phyloP scores from a whole-genome alignment of 1,139 yeast genomes.

The Debaryomyces fabryi region DNA sequence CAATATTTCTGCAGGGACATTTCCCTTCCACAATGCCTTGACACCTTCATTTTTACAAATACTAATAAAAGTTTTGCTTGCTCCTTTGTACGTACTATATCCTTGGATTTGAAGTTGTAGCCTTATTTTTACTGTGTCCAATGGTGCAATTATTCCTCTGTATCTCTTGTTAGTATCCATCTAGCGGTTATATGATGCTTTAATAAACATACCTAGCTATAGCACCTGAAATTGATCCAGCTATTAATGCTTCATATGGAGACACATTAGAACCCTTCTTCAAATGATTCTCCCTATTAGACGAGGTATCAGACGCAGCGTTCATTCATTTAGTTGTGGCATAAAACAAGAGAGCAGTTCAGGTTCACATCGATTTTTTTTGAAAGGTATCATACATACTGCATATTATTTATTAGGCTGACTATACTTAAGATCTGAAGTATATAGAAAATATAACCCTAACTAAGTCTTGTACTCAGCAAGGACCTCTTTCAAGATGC shows the following conservation, averaged over 20 bases:
- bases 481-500: constrained; percentile 40
- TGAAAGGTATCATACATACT: not conserved
- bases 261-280: constrained; percentile 52
- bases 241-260: constrained; percentile 49
- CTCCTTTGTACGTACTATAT: constrained; percentile 17
- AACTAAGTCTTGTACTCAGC: not conserved
- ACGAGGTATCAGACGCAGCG: constrained; percentile 1
- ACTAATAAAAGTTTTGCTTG: constrained; percentile 19
- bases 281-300: constrained; percentile 48
- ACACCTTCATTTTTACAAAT: constrained; percentile 43
- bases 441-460: not conserved
- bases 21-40: constrained; percentile 86
- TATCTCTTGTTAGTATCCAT: constrained; percentile 20
- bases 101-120: constrained; percentile 55
- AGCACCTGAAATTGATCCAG: constrained; percentile 78
- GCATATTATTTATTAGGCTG: not conserved
- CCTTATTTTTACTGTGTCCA: constrained; percentile 86
- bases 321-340: constrained; percentile 1
- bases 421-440: not conserved
- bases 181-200: constrained; percentile 10
- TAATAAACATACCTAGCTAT: constrained; percentile 46
- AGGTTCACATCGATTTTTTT: not conserved
- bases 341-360: not conserved
- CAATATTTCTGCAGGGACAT: constrained; percentile 86
- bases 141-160: constrained; percentile 79